These are phyloP conservation scores for Calonectria crousiana DNA, from an alignment of 2,329 filamentous ascomycete genomes.

Conservation along the genomic window DNA sequence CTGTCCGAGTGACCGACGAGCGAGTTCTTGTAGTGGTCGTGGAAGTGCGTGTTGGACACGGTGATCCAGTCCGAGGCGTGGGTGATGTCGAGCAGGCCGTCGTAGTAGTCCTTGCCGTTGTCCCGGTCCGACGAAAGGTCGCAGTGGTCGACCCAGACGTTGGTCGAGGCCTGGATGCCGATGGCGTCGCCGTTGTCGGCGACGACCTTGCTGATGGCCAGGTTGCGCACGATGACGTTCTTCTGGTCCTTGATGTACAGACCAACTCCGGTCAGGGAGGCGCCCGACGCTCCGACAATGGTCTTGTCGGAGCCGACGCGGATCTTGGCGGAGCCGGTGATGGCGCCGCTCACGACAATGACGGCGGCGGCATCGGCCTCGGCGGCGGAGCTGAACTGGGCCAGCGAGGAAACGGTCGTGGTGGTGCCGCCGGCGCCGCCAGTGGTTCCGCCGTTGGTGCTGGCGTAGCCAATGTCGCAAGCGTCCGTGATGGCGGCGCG, in stretches of 20 bases:
- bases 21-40: constrained; percentile 66
- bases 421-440: constrained; percentile 64
- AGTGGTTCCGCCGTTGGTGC: constrained; percentile 57
- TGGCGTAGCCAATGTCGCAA: constrained; percentile 51
- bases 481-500: constrained; percentile 52
- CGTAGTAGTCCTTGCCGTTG: constrained; percentile 77
- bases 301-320: constrained; percentile 59
- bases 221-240: constrained; percentile 74
- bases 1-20: constrained; percentile 72
- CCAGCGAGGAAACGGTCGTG: constrained; percentile 57
- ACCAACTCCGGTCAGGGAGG: constrained; percentile 60
- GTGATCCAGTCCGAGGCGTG: constrained; percentile 74
- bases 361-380: constrained; percentile 57
- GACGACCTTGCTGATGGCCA: constrained; percentile 67
- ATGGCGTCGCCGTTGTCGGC: constrained; percentile 72
- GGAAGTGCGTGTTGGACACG: constrained; percentile 49
- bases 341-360: constrained; percentile 55
- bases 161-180: constrained; percentile 67
- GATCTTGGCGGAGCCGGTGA: constrained; percentile 54
- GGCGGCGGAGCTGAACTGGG: constrained; percentile 60
- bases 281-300: constrained; percentile 56
- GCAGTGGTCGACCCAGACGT: constrained; percentile 77
- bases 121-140: constrained; percentile 71
- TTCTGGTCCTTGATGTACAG: constrained; percentile 63
- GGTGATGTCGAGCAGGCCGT: constrained; percentile 73